These are phyloP conservation scores for Alternaria solani DNA, from an alignment of 2,329 filamentous ascomycete genomes.

Conservation along the genomic window DNA sequence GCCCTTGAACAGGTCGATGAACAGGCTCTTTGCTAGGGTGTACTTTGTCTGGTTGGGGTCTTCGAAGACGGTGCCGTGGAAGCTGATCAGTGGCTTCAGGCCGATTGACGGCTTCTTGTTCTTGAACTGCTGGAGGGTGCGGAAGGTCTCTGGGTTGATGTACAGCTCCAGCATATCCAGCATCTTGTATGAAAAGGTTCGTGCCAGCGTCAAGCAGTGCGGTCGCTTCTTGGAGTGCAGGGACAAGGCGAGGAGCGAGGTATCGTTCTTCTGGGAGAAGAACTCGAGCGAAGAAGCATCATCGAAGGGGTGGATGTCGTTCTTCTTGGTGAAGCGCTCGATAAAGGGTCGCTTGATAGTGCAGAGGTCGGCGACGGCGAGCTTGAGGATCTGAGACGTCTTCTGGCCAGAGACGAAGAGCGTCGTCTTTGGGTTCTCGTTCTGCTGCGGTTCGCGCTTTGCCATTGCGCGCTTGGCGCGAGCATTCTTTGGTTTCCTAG, in stretches of 20 bases:
- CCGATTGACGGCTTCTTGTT: slow-evolving; percentile 71
- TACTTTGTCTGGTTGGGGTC: slow-evolving; percentile 80
- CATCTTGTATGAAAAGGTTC: slow-evolving; percentile 85
- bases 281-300: slow-evolving; percentile 89
- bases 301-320: slow-evolving; percentile 93
- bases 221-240: slow-evolving; percentile 94
- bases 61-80: slow-evolving; percentile 88
- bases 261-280: slow-evolving; percentile 96
- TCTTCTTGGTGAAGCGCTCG: slow-evolving; percentile 97
- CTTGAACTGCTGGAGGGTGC: slow-evolving; percentile 77
- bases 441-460: slow-evolving; percentile 85
- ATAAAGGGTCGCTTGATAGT: slow-evolving; percentile 83
- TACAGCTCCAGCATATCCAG: slow-evolving; percentile 95
- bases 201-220: slow-evolving; percentile 82
- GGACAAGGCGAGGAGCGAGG: slow-evolving; percentile 83
- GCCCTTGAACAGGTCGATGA: slow-evolving; percentile 91
- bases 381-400: slow-evolving; percentile 82
- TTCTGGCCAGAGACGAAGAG: slow-evolving; percentile 89
- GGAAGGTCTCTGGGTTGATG: slow-evolving; percentile 77
- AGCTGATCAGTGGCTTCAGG: slow-evolving; percentile 88
- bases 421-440: slow-evolving; percentile 89
- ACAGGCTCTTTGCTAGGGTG: slow-evolving; percentile 83
- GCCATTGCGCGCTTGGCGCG: slow-evolving; percentile 95
- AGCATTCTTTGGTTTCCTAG: slow-evolving; percentile 76
- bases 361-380: slow-evolving; percentile 84